These are phyloP conservation scores for Solanum tarapatanum DNA, from an alignment of 257 asterid species.

Conservation along the genomic window DNA sequence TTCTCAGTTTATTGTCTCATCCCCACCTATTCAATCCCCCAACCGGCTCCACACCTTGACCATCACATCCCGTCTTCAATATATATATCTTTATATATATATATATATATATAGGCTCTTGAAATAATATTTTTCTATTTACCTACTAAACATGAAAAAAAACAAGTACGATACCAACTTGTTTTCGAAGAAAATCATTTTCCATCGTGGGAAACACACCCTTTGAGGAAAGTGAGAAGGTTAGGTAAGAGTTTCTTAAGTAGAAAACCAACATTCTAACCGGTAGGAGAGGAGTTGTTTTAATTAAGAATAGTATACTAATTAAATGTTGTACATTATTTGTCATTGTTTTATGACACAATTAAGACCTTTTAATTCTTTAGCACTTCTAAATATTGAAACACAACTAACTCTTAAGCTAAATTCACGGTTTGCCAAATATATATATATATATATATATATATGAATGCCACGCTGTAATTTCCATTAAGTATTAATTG, in stretches of 20 bases:
- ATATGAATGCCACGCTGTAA: neutral
- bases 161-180: neutral
- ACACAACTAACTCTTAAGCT: neutral
- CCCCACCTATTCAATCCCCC: neutral
- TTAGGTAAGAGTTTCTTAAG: neutral
- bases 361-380: neutral
- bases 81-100: too few species aligned
- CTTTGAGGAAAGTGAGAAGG: neutral
- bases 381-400: neutral
- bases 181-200: neutral
- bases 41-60: neutral
- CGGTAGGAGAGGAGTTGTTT: neutral
- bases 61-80: neutral
- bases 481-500: neutral
- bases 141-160: neutral
- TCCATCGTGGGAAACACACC: neutral
- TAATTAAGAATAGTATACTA: neutral
- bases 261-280: neutral
- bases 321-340: neutral
- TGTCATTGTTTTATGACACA: neutral
- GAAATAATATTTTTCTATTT: too few species aligned
- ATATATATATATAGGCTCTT: too few species aligned
- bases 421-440: neutral
- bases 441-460: too few species aligned
- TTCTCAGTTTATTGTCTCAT: too few species aligned